phyloP scores from a whole-genome alignment of 2,329 filamentous ascomycete genomes.

The Aspergillus versicolor region DNA sequence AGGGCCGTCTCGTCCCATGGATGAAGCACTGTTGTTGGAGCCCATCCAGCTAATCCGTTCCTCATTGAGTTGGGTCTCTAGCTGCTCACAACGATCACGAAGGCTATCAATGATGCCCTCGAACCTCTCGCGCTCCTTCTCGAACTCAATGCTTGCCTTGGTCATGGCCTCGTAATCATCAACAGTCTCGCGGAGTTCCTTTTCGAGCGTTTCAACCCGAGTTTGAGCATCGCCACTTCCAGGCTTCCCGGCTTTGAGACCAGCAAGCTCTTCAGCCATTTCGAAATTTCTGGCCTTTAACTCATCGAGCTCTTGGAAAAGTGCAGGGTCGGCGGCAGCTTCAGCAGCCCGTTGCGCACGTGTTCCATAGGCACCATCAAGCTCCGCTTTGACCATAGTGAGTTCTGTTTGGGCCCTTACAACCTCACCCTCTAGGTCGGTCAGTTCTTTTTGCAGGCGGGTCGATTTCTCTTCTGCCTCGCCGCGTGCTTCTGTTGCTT shows the following conservation, averaged over 20 bases:
- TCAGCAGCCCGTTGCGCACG: slow-evolving; percentile 68
- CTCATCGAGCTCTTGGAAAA: slow-evolving; percentile 61
- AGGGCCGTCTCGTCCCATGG: slow-evolving; percentile 36
- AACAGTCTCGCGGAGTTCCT: slow-evolving; percentile 66
- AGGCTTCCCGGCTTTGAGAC: slow-evolving; percentile 37
- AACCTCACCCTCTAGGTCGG: slow-evolving; percentile 60
- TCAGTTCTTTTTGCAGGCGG: slow-evolving; percentile 50
- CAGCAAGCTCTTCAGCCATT: slow-evolving; percentile 49
- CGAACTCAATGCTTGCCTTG: slow-evolving; percentile 67
- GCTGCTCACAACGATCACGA: slow-evolving; percentile 61
- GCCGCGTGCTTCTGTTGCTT: slow-evolving; percentile 27
- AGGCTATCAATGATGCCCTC: slow-evolving; percentile 64
- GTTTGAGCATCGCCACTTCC: slow-evolving; percentile 42
- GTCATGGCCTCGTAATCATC: slow-evolving; percentile 70
- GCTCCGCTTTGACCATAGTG: slow-evolving; percentile 85
- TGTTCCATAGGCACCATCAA: slow-evolving; percentile 91
- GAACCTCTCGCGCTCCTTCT: slow-evolving; percentile 66
- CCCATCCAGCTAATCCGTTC: slow-evolving; percentile 68
- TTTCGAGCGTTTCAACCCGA: slow-evolving; percentile 58
- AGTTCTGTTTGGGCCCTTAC: slow-evolving; percentile 72
- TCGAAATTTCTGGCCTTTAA: slow-evolving; percentile 51
- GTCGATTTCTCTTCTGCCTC: slow-evolving; percentile 38
- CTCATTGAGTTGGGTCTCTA: slow-evolving; percentile 65
- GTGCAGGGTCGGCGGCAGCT: slow-evolving; percentile 56
- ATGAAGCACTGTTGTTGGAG: slow-evolving; percentile 50